phyloP scores from a whole-genome alignment of 2,329 filamentous ascomycete genomes.

The Hysterium pulicare region DNA sequence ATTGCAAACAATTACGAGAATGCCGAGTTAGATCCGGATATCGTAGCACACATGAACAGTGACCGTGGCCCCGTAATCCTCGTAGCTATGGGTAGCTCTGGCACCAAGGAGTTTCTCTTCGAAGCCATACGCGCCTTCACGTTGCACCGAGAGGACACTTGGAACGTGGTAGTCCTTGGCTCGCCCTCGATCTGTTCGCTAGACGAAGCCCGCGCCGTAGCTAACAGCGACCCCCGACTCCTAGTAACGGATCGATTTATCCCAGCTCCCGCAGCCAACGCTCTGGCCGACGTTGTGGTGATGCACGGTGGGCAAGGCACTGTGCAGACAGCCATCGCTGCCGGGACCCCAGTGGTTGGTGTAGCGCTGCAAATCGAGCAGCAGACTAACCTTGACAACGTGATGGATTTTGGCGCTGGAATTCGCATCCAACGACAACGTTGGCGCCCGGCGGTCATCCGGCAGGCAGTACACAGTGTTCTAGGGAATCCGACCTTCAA shows the following conservation, averaged over 20 bases:
- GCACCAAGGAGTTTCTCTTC: slow-evolving; percentile 29
- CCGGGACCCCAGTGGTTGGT: slow-evolving; percentile 29
- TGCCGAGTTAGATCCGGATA: slow-evolving; percentile 24
- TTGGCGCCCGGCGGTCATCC: slow-evolving; percentile 28
- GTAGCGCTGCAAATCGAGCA: slow-evolving; percentile 32
- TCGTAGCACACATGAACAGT: slow-evolving; percentile 21
- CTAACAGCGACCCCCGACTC: slow-evolving; percentile 22
- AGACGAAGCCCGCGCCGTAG: slow-evolving; percentile 20
- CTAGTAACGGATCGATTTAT: slow-evolving; percentile 31
- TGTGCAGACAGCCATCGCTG: slow-evolving; percentile 29
- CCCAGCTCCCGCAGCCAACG: slow-evolving; percentile 24
- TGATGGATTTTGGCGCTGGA: slow-evolving; percentile 29
- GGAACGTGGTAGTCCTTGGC: slow-evolving; percentile 28
- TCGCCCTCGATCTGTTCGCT: slow-evolving; percentile 31
- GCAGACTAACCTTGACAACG: slow-evolving; percentile 33
- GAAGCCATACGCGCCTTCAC: slow-evolving; percentile 29
- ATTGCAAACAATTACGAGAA: slow-evolving; percentile 18
- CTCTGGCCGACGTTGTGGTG: slow-evolving; percentile 25
- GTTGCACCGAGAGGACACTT: slow-evolving; percentile 21
- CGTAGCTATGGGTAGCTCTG: slow-evolving; percentile 31
- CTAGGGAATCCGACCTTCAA: slow-evolving; percentile 22
- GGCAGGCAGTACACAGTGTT: slow-evolving; percentile 20
- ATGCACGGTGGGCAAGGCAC: slow-evolving; percentile 33
- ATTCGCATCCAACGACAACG: slow-evolving; percentile 26
- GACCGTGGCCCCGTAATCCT: slow-evolving; percentile 22